These are phyloP conservation scores for Mortierella sp. DNA, from an alignment of 371 early-diverging fungal species.

Conservation along the genomic window DNA sequence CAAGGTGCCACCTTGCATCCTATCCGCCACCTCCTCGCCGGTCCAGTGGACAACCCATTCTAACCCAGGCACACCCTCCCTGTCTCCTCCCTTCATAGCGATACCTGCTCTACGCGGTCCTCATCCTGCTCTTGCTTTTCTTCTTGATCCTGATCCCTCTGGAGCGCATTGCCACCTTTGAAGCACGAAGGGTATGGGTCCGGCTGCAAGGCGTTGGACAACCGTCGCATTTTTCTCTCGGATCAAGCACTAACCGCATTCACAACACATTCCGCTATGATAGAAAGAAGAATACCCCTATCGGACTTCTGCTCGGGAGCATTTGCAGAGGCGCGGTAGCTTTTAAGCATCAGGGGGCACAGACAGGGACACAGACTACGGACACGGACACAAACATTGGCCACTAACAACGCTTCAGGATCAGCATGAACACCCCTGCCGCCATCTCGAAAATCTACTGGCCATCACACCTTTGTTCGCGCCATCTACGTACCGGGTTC, in stretches of 20 bases:
- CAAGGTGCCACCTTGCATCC: slow-evolving; percentile 56
- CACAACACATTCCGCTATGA: not conserved
- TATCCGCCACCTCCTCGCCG: not conserved
- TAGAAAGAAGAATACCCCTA: slow-evolving; percentile 53
- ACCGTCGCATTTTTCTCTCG: not conserved
- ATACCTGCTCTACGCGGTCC: slow-evolving; percentile 53
- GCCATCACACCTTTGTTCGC: slow-evolving; percentile 56
- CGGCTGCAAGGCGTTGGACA: not conserved
- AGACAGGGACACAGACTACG: not conserved
- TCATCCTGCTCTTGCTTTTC: slow-evolving; percentile 53
- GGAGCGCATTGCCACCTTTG: slow-evolving; percentile 58
- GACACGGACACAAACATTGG: not conserved
- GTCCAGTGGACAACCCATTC: no score
- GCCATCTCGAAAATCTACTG: slow-evolving; percentile 59
- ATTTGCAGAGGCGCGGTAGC: slow-evolving; percentile 35
- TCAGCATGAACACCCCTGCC: slow-evolving; percentile 48
- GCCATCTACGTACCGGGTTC: slow-evolving; percentile 53
- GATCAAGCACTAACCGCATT: not conserved
- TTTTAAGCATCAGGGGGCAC: slow-evolving; percentile 10
- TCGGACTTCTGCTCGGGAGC: slow-evolving; percentile 45
- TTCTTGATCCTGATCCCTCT: slow-evolving; percentile 56
- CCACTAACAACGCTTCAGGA: not conserved
- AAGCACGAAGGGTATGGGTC: slow-evolving; percentile 52
- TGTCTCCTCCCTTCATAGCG: slow-evolving; percentile 15
- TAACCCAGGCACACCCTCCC: no score